Percentiles rank a stretch among this genome's conserved stretches.
Evolutionary conservation across 768 basidiomycete genomes (phyloP).

Genomic region (Phaffia tasmanica): DNA sequence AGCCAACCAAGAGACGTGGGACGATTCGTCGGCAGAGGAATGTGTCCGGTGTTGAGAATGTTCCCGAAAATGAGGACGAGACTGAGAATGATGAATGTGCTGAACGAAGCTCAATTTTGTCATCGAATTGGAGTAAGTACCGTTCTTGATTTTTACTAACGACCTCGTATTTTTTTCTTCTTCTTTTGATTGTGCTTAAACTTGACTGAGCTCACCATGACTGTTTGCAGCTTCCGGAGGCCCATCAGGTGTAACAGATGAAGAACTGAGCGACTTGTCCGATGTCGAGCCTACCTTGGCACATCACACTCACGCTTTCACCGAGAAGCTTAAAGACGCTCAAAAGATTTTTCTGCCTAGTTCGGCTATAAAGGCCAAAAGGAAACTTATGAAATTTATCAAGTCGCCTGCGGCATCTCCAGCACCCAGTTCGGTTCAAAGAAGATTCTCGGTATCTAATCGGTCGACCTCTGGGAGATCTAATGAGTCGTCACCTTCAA

Average conservation of each 20-base stretch:
- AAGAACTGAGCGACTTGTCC: neutral
- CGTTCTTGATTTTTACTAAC: constrained; percentile 8
- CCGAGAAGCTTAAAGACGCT: constrained; percentile 14
- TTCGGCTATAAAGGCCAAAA: constrained; percentile 23
- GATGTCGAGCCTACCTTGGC: constrained; percentile 2
- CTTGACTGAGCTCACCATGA: neutral
- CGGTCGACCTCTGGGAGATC: constrained; percentile 14
- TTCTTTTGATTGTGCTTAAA: neutral
- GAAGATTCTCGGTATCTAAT: neutral
- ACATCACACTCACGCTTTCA: constrained; percentile 10
- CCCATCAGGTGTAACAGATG: neutral
- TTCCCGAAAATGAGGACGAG: constrained; percentile 1
- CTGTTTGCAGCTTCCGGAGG: neutral
- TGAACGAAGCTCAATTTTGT: constrained; percentile 16
- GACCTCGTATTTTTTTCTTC: constrained; percentile 3
- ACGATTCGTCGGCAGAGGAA: neutral
- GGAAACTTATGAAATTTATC: constrained; percentile 20
- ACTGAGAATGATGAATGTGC: neutral
- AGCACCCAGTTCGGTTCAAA: neutral
- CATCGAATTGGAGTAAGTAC: constrained; percentile 19
- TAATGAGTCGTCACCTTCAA: neutral
- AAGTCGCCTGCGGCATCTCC: constrained; percentile 20
- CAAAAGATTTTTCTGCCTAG: constrained; percentile 25
- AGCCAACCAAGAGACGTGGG: constrained; percentile 5
- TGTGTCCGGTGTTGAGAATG: neutral